These are phyloP conservation scores for Bolboschoenoplectus hybrid DNA, from an alignment of 202 grass and related monocot genomes.

Conservation along the genomic window DNA sequence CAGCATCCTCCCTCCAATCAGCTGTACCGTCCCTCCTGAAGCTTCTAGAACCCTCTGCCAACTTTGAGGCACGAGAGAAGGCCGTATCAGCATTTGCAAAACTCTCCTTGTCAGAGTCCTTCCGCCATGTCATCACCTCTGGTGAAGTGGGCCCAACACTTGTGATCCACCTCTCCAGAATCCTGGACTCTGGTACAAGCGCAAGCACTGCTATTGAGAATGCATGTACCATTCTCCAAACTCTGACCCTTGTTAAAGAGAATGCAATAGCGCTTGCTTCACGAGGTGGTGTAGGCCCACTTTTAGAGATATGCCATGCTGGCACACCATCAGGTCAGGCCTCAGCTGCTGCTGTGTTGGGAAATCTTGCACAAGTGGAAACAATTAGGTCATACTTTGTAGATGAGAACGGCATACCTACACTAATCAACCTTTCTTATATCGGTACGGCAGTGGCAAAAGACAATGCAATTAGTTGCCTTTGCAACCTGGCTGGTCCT, in stretches of 20 bases:
- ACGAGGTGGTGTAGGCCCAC: slow-evolving; percentile 71
- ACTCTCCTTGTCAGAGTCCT: slow-evolving; percentile 45
- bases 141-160: slow-evolving; percentile 35
- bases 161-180: slow-evolving; percentile 65
- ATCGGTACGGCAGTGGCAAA: slow-evolving; percentile 69
- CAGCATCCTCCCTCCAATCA: slow-evolving; percentile 37
- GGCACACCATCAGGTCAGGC: slow-evolving; percentile 74
- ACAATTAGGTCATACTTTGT: slow-evolving; percentile 60
- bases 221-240: slow-evolving; percentile 56
- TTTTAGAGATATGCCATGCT: slow-evolving; percentile 57
- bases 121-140: slow-evolving; percentile 27
- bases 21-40: slow-evolving; percentile 47
- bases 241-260: slow-evolving; percentile 59
- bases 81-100: slow-evolving; percentile 51
- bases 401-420: slow-evolving; percentile 62
- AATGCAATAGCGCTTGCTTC: slow-evolving; percentile 49
- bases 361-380: slow-evolving; percentile 56
- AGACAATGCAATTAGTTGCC: slow-evolving; percentile 68
- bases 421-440: slow-evolving; percentile 60
- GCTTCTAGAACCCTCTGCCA: slow-evolving; percentile 60
- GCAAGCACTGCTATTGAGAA: slow-evolving; percentile 39
- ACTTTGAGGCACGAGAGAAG: slow-evolving; percentile 50
- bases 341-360: slow-evolving; percentile 63
- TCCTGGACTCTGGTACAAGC: slow-evolving; percentile 52
- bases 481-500: slow-evolving; percentile 61